phyloP scores from a whole-genome alignment of 768 basidiomycete species.

The Pholiota molesta region DNA sequence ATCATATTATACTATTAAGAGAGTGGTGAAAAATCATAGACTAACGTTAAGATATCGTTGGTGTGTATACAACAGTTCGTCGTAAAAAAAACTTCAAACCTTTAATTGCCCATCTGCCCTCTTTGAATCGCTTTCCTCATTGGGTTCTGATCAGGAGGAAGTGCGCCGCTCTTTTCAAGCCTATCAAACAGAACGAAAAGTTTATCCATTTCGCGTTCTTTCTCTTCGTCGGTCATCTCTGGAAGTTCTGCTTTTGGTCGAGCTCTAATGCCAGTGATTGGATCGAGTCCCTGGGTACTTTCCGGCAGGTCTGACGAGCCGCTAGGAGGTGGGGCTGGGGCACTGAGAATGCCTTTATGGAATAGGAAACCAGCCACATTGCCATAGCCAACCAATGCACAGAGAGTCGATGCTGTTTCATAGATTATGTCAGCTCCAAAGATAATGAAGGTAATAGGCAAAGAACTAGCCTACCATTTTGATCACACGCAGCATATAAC shows the following conservation, averaged over 20 bases:
- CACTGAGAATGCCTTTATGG: constrained; percentile 80
- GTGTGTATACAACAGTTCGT: not conserved
- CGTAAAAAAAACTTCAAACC: not conserved
- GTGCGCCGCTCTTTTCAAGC: constrained; percentile 74
- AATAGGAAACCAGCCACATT: constrained; percentile 95
- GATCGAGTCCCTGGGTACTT: constrained; percentile 59
- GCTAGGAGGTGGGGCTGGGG: constrained; percentile 40
- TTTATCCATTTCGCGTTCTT: constrained; percentile 90
- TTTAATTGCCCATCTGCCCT: constrained; percentile 23
- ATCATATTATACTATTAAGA: constrained; percentile 1
- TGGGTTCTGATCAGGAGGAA: constrained; percentile 69
- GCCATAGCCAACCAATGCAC: constrained; percentile 89
- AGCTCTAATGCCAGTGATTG: constrained; percentile 80
- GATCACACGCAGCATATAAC: constrained; percentile 81
- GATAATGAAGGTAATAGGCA: not conserved
- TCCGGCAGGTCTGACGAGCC: constrained; percentile 33
- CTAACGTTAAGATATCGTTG: constrained; percentile 1
- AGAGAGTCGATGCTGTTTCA: constrained; percentile 61
- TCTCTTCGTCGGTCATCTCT: constrained; percentile 94
- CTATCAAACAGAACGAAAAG: constrained; percentile 91
- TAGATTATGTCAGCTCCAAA: constrained; percentile 2
- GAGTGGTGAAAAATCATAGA: not conserved
- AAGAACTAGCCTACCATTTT: constrained; percentile 51
- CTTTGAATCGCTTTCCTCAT: constrained; percentile 67
- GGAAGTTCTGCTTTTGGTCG: constrained; percentile 39